Conservation (phyloP, 495 filamentous ascomycete genomes). For the Tuber aestivum region DNA sequence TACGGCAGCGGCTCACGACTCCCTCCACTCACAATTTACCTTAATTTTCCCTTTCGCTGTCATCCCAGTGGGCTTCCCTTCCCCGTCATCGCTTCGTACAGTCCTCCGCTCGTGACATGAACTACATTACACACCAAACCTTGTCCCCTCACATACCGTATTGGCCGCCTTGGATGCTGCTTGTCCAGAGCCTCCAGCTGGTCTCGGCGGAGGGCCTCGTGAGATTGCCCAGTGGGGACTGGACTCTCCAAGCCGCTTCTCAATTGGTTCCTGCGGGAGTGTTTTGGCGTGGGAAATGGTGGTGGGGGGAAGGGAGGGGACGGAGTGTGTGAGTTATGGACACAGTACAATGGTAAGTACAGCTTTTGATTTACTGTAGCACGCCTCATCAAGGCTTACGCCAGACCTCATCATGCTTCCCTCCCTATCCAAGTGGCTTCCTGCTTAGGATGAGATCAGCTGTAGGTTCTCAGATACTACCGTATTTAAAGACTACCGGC, state of each 20-base stretch:
- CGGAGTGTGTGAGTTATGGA: slow-evolving; percentile 9
- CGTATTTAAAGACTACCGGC: slow-evolving; percentile 1
- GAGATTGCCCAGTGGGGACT: slow-evolving; percentile 23
- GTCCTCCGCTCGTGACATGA: slow-evolving; percentile 27
- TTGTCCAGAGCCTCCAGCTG: neutral
- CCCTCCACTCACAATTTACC: slow-evolving; percentile 8
- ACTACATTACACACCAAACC: slow-evolving; percentile 10
- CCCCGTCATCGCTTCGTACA: neutral
- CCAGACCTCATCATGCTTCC: slow-evolving; percentile 20
- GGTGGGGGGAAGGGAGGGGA: too few relatives aligned
- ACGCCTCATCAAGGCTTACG: slow-evolving; percentile 36
- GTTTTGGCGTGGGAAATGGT: slow-evolving; percentile 25
- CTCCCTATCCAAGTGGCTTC: neutral
- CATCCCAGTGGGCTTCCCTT: neutral
- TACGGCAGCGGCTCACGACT: neutral
- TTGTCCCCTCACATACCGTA: neutral
- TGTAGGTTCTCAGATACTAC: neutral
- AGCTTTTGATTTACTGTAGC: slow-evolving; percentile 9
- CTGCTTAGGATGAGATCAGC: slow-evolving; percentile 1
- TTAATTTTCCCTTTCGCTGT: slow-evolving; percentile 7
- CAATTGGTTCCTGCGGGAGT: slow-evolving; percentile 28
- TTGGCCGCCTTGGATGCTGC: slow-evolving; percentile 11
- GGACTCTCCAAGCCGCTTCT: slow-evolving; percentile 15
- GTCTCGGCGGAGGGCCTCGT: slow-evolving; percentile 28
- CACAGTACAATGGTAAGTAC: neutral